A percentile compares a stretch with the other conserved stretches of the same genome.
phyloP scores from a whole-genome alignment of 1,284 basidiomycete species.

The Puccinia triticina region DNA sequence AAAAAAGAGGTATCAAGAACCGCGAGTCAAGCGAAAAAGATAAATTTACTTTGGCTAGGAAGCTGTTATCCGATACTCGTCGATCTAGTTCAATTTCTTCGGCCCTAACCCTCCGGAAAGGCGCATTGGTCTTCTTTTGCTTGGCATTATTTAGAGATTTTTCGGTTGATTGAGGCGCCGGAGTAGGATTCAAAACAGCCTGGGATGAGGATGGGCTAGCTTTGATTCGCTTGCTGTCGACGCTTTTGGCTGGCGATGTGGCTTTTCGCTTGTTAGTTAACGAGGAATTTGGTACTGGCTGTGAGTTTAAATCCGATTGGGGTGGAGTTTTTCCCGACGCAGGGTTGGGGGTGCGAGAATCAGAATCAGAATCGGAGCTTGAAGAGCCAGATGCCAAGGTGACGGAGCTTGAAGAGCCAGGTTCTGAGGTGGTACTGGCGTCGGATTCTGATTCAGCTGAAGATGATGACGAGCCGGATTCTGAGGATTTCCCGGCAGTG shows the following conservation, averaged over 20 bases:
- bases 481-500: not conserved
- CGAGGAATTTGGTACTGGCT: not conserved
- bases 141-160: not conserved
- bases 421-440: not conserved
- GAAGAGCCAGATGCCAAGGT: constrained; percentile 24
- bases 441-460: not conserved
- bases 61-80: constrained; percentile 49
- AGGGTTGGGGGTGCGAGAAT: constrained; percentile 1
- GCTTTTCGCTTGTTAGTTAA: constrained; percentile 29
- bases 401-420: too few relatives aligned
- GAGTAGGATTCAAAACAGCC: not conserved
- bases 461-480: constrained; percentile 1
- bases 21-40: too few relatives aligned
- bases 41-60: constrained; percentile 46
- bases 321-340: not conserved
- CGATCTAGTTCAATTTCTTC: constrained; percentile 47
- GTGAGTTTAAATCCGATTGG: not conserved
- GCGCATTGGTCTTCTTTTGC: constrained; percentile 41
- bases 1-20: not conserved
- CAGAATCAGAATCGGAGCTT: constrained; percentile 13
- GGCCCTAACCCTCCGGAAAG: constrained; percentile 47
- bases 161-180: not conserved
- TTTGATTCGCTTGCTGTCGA: constrained; percentile 24
- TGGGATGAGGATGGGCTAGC: not conserved
- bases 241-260: not conserved